phyloP scores from a whole-genome alignment of 2,329 filamentous ascomycete species.

The Sporothrix sp. region DNA sequence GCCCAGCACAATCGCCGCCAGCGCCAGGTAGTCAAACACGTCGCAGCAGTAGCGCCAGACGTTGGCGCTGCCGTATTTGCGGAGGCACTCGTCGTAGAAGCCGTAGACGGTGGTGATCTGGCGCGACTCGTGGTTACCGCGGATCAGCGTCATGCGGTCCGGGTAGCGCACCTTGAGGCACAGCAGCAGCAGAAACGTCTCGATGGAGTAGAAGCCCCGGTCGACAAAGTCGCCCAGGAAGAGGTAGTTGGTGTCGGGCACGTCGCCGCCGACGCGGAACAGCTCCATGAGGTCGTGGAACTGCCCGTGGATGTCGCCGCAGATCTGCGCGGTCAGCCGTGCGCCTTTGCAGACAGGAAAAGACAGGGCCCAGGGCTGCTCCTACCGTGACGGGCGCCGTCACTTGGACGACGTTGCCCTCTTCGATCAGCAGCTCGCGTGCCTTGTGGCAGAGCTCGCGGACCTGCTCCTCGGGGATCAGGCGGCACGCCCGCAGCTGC shows the following conservation, averaged over 20 bases:
- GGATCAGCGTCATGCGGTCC: conserved; percentile 90
- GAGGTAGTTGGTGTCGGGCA: conserved; percentile 90
- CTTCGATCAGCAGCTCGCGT: conserved; percentile 89
- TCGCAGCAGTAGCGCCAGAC: conserved; percentile 98
- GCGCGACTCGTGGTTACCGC: conserved; percentile 90
- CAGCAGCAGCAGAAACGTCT: conserved; percentile 89
- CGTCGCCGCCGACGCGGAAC: conserved; percentile 85
- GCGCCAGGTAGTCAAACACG: conserved; percentile 91
- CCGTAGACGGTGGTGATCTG: conserved; percentile 97
- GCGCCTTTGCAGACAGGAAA: too few species aligned
- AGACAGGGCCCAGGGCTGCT: too few species aligned
- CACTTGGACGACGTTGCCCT: conserved; percentile 93
- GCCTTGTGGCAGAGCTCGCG: conserved; percentile 97
- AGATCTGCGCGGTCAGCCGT: too few species aligned
- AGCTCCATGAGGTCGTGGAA: conserved; percentile 97
- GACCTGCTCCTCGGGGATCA: conserved; percentile 91
- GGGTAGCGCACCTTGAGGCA: conserved; percentile 96
- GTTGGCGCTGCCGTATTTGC: conserved; percentile 93
- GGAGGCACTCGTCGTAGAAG: conserved; percentile 93
- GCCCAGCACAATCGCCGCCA: conserved; percentile 84
- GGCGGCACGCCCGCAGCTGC: conserved; percentile 88
- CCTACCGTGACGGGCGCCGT: conserved; percentile 85
- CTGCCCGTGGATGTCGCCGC: conserved; percentile 92
- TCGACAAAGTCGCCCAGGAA: conserved; percentile 88
- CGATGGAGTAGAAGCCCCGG: conserved; percentile 93